Base-by-base conservation (phyloP, 768 basidiomycete species). In the Hemileccinum impolitum region DNA sequence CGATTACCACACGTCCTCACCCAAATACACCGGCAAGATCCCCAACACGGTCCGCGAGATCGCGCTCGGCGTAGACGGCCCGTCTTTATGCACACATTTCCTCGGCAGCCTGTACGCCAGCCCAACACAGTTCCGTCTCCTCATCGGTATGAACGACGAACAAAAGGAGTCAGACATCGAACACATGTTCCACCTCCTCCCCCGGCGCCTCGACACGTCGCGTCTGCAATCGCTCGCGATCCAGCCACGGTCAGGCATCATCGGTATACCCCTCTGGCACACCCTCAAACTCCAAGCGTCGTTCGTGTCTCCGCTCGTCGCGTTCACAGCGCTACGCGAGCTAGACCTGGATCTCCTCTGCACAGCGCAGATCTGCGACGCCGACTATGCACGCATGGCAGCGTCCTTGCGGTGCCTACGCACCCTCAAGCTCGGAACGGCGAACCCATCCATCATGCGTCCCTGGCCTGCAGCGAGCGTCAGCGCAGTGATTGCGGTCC, bases 321-420 rank as follows among this genome's bases (percentile, higher is more conserved):
- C 31, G 26, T 63, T 64, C 15, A 46, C 34, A 0, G 51, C 43
- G 5, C 14, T 63, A 25, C 52, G 32, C 14, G 49, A 48, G 12
- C 50, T 63, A 1, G 50, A 63, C 15, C 21, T 63, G 10, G 62
- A 63, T 11, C 12, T 36, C 10, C 37, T 61, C 2, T 56, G 48
- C 25, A 53, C 54, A 6, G 52, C 45, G 0, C 39, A n/a, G 0
- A 32, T 56, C 18, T 26, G 47, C 12, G 53, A 63, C 12, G 41
- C 9, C 1, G 58, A 58, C 31, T 56, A 45, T 39, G 38, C 10
- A 7, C 14, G 12, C 25, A 32, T 64, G 37, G 62, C 54, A 11
- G 2, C 14, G 10, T 56, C 54, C 11, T 39, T 49, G 41, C 37
- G 38, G 6, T 34, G 49, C 2, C 39, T 61, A n/a, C 54, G 46